Evolutionary conservation across 2,329 filamentous ascomycete species (phyloP).

Genomic region (Colletotrichum brevisporum): DNA sequence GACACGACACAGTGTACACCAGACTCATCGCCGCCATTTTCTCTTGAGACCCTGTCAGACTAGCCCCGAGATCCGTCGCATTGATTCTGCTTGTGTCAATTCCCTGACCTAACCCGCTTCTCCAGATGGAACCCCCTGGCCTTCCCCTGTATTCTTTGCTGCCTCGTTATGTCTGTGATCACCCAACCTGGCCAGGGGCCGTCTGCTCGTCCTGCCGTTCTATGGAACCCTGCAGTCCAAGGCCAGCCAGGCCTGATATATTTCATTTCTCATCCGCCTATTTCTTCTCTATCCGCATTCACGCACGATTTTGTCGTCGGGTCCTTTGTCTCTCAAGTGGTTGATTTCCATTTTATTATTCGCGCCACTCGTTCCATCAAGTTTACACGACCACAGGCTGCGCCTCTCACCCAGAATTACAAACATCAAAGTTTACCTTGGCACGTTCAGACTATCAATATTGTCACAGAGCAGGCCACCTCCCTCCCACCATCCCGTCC

Average conservation of each 20-base stretch:
- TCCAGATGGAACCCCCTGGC: not conserved
- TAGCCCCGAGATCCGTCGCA: conserved; percentile 23
- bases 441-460: not conserved
- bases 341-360: conserved; percentile 24
- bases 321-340: not conserved
- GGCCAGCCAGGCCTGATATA: too few species aligned
- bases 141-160: too few species aligned
- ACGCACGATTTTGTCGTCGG: not conserved
- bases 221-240: too few species aligned
- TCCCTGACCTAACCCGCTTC: conserved; percentile 30
- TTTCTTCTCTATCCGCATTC: not conserved
- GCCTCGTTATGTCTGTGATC: too few species aligned
- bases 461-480: not conserved
- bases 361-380: conserved; percentile 45
- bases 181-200: not conserved
- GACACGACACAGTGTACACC: too few species aligned
- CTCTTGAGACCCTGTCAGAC: conserved; percentile 6
- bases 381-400: conserved; percentile 47
- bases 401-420: conserved; percentile 46
- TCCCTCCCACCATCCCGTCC: not conserved
- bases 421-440: not conserved
- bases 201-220: not conserved
- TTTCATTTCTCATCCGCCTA: too few species aligned
- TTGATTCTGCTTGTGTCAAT: conserved; percentile 38
- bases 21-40: too few species aligned